These are phyloP conservation scores for Neurospora sp. DNA, from an alignment of 495 filamentous ascomycete genomes.

Conservation along the genomic window DNA sequence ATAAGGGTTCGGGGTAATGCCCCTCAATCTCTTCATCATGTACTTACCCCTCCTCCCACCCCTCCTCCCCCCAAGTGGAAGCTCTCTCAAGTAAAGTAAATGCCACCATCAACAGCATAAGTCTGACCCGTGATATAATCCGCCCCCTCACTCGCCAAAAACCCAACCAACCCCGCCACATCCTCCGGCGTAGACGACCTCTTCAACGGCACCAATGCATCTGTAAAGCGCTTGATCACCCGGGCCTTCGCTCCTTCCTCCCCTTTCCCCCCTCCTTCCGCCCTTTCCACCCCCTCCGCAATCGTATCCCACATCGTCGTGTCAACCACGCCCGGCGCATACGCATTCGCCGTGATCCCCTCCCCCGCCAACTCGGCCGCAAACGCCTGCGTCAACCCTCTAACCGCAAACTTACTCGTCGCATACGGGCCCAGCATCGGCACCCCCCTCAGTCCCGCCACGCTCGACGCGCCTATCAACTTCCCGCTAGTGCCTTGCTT, in stretches of 20 bases:
- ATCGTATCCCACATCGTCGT: conserved; percentile 54
- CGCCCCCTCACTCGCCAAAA: conserved; percentile 41
- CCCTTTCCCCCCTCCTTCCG: neutral
- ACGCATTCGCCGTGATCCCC: conserved; percentile 52
- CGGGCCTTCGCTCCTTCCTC: conserved; percentile 39
- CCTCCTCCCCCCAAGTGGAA: too few species aligned
- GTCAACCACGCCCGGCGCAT: conserved; percentile 52
- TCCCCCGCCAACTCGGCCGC: conserved; percentile 48
- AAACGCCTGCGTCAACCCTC: conserved; percentile 47
- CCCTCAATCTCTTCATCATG: too few species aligned
- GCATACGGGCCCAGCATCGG: conserved; percentile 43
- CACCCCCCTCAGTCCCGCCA: conserved; percentile 48
- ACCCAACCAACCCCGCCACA: conserved; percentile 47
- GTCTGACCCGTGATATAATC: conserved; percentile 56
- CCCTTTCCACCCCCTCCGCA: conserved; percentile 31
- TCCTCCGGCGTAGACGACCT: conserved; percentile 47
- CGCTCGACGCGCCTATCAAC: conserved; percentile 43
- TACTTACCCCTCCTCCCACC: too few species aligned
- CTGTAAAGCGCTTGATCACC: conserved; percentile 34
- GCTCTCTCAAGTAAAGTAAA: conserved; percentile 31
- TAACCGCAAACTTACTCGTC: conserved; percentile 51
- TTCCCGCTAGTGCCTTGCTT: conserved; percentile 39
- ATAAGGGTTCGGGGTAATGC: neutral
- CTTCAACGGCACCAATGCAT: conserved; percentile 39
- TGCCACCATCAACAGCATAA: conserved; percentile 51